Conservation (phyloP, 2,329 filamentous ascomycete species). For the Akanthomyces lecanii region DNA sequence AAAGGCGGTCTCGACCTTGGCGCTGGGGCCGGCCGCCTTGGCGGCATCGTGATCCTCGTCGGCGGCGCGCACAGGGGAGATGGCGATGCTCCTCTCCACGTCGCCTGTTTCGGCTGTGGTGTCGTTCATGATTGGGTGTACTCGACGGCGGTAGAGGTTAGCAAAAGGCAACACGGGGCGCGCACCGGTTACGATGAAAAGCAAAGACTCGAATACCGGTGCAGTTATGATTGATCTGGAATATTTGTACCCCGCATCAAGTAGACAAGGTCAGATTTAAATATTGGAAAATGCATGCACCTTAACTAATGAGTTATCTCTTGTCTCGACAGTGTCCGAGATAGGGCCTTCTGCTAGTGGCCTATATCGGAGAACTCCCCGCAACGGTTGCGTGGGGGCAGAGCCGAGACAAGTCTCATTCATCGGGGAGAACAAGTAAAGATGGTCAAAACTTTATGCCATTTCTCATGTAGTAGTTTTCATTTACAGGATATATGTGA, state of each 20-base stretch:
- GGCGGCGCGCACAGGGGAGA: background rate
- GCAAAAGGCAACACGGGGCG: too few relatives aligned
- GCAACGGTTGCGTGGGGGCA: background rate
- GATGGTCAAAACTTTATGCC: background rate
- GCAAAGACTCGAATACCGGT: too few relatives aligned
- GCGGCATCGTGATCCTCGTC: background rate
- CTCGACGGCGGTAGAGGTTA: too few relatives aligned
- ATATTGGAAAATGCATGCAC: too few relatives aligned
- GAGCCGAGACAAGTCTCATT: background rate
- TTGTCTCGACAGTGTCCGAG: too few relatives aligned
- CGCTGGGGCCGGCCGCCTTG: background rate
- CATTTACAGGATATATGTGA: background rate
- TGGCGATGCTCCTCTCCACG: background rate
- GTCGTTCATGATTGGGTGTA: background rate
- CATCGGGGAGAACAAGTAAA: too few relatives aligned
- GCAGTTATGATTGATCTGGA: too few relatives aligned
- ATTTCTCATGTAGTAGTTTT: background rate
- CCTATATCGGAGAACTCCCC: conserved; percentile 4
- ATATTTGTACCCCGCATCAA: too few relatives aligned
- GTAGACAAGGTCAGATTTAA: too few relatives aligned
- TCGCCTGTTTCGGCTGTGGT: background rate
- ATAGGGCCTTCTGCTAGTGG: background rate
- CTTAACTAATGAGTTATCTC: too few relatives aligned
- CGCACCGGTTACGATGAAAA: too few relatives aligned
- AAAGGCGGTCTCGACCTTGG: conserved; percentile 4